A percentile compares a stretch with the other conserved stretches of the same genome.
These are phyloP conservation scores for Picochlorum costavermella DNA, from an alignment of 139 green algal genomes.

Conservation along the genomic window DNA sequence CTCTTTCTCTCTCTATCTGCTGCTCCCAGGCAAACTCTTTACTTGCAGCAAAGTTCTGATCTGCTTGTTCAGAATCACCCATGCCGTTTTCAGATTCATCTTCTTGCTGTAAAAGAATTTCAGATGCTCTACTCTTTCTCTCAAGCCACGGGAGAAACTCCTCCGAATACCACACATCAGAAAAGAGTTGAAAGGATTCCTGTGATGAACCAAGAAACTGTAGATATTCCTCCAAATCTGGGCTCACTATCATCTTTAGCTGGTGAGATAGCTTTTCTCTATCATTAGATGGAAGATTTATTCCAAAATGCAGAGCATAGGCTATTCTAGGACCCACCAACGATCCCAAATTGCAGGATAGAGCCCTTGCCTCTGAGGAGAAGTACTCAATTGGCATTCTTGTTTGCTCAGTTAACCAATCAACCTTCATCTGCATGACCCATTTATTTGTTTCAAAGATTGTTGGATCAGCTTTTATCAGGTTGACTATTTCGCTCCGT, in stretches of 20 bases:
- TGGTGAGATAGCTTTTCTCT: not conserved
- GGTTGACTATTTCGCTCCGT: not conserved
- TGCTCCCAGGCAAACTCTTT: conserved; percentile 12
- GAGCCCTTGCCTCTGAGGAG: not conserved
- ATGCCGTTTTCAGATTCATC: not conserved
- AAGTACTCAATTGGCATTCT: conserved; percentile 10
- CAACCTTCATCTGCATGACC: conserved; percentile 15
- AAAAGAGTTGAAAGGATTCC: not conserved
- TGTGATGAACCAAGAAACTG: too few species aligned
- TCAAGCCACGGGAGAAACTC: not conserved
- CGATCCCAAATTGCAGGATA: not conserved
- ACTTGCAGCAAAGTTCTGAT: not conserved
- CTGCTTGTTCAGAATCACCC: not conserved
- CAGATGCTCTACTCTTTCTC: not conserved
- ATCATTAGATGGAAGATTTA: not conserved
- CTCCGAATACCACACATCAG: not conserved
- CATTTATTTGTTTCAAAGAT: not conserved
- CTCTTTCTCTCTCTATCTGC: conserved; percentile 8
- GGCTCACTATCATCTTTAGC: too few species aligned
- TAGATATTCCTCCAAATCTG: too few species aligned
- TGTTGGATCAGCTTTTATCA: conserved; percentile 7
- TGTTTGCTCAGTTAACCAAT: conserved; percentile 23
- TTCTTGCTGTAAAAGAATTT: conserved; percentile 5
- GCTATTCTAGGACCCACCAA: conserved; percentile 1
- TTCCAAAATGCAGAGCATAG: conserved; percentile 3